phyloP scores from a whole-genome alignment of 768 basidiomycete genomes.

The Boletus huronensis region DNA sequence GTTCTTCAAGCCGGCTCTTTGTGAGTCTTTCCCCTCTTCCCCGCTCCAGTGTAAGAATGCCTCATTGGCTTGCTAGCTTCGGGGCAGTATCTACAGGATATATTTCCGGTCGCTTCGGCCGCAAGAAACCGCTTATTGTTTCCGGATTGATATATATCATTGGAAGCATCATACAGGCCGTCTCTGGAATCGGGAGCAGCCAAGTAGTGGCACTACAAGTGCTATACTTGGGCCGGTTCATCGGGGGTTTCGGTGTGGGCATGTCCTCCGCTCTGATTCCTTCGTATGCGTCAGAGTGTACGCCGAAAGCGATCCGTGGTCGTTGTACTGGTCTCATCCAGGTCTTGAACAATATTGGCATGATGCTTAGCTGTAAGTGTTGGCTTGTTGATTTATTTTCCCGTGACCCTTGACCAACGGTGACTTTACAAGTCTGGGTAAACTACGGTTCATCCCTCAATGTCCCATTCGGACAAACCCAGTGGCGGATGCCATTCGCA shows the following conservation, averaged over 20 bases:
- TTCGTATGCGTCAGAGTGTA: slow-evolving; percentile 50
- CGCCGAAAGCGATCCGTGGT: slow-evolving; percentile 46
- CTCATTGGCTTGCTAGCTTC: slow-evolving; percentile 29
- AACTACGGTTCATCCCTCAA: slow-evolving; percentile 43
- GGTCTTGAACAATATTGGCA: slow-evolving; percentile 29
- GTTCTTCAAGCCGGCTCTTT: slow-evolving; percentile 48
- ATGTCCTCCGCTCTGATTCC: slow-evolving; percentile 49
- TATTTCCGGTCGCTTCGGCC: slow-evolving; percentile 41
- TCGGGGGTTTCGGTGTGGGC: slow-evolving; percentile 60
- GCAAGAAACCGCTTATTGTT: slow-evolving; percentile 42
- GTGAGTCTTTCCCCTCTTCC: slow-evolving; percentile 28
- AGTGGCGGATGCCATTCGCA: slow-evolving; percentile 53
- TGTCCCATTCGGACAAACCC: slow-evolving; percentile 37
- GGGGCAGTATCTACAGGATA: slow-evolving; percentile 42
- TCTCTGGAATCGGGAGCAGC: slow-evolving; percentile 41
- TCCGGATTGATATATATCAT: slow-evolving; percentile 47
- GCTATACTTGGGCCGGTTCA: slow-evolving; percentile 49
- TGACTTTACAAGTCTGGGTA: slow-evolving; percentile 39
- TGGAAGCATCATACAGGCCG: slow-evolving; percentile 45
- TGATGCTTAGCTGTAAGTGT: slow-evolving; percentile 35
- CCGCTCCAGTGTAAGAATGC: not conserved
- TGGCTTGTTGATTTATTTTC: not conserved
- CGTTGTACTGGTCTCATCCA: slow-evolving; percentile 47
- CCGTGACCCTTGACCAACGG: not conserved
- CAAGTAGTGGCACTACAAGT: slow-evolving; percentile 34